Evolutionary conservation across 2,329 filamentous ascomycete genomes (phyloP).

Genomic region (Aphanocladium album): DNA sequence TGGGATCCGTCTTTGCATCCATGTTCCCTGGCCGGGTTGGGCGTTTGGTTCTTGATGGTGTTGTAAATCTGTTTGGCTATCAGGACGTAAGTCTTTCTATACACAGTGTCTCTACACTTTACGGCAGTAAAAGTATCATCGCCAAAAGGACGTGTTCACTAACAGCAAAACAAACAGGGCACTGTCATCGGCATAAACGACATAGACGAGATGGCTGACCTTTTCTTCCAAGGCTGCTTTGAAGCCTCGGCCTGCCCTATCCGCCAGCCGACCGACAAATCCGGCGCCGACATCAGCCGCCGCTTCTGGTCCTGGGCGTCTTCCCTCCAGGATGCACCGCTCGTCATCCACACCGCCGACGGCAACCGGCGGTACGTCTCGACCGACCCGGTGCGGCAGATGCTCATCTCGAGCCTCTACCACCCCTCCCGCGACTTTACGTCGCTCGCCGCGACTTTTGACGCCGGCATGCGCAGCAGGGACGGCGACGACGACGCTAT

Average conservation of each 20-base stretch:
- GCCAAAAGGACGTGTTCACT: too few species aligned
- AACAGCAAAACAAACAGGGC: neutral
- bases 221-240: neutral
- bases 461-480: neutral
- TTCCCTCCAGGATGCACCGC: neutral
- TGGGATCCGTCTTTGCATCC: conserved; percentile 29
- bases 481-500: too few species aligned
- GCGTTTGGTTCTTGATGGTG: conserved; percentile 22
- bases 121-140: too few species aligned
- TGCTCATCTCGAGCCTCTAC: neutral
- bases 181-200: neutral
- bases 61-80: conserved; percentile 15
- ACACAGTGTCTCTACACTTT: too few species aligned
- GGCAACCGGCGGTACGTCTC: neutral
- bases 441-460: neutral
- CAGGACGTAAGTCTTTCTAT: neutral
- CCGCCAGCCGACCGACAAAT: neutral
- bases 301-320: neutral
- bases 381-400: neutral
- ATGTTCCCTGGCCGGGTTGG: conserved; percentile 22
- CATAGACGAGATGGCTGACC: neutral
- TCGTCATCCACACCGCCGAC: neutral
- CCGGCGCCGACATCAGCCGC: neutral
- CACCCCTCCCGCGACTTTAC: neutral
- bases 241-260: neutral